Base-by-base conservation (phyloP, 768 basidiomycete genomes). In the Clavaria fumosa region DNA sequence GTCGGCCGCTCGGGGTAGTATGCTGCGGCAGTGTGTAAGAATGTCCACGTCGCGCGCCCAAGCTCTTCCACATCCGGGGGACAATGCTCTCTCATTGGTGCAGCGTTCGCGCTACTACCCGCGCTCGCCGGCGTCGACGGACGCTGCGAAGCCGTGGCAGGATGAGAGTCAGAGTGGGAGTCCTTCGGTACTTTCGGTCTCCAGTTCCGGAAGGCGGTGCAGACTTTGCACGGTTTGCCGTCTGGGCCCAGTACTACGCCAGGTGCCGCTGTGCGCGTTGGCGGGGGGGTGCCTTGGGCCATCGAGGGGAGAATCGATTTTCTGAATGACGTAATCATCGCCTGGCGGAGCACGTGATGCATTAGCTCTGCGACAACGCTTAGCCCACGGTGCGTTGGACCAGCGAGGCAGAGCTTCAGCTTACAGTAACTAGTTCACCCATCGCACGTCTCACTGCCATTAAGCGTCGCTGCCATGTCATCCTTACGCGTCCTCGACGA, bases 171-270 rank as follows among this genome's bases (percentile, higher is more conserved):
- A n/a, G n/a, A n/a, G n/a, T n/a, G n/a, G n/a, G n/a, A n/a, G 22
- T 26, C 11, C 23, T 19, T 38, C 56, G 23, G 51, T 53, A 0
- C 56, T 56, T 26, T 60, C 46, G 11, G 55, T 47, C 1, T 68
- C 75, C 77, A 84, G 49, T 72, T 59, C 18, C 78, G 72, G 56
- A 83, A 85, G 21, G 80, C 77, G 28, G 75, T 82, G 49, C 89
- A 91, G 20, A 84, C 75, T 60, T 88, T 93, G 67, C 93, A 96
- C 1, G 85, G 88, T 55, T 90, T 95, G 14, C 93, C 91, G 45
- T 96, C 86, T 9, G 86, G 82, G 1, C 85, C 90, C 46, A 97
- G 60, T 39, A 91, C 71, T 67, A 88, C 77, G 2, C 86, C 88
- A 5, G 84, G 80, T 1, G 83, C 80, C 20, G 80, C 3, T 4